These are phyloP conservation scores for Ceratobasidium sp. DNA, from an alignment of 1,284 basidiomycete genomes.

Conservation along the genomic window DNA sequence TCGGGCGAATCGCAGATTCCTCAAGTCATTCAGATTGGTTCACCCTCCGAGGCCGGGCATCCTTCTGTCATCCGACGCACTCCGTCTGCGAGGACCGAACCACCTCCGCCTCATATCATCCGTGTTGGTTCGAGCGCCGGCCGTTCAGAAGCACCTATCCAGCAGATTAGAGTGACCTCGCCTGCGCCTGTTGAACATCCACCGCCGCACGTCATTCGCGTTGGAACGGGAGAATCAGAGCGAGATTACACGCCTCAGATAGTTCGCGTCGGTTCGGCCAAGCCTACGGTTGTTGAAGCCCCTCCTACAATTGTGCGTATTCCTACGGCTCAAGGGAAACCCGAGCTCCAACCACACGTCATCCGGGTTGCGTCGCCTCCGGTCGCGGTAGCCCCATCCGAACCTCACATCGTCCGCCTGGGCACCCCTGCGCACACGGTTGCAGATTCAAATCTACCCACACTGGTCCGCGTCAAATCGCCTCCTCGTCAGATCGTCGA, in stretches of 20 bases:
- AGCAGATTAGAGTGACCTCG: constrained; percentile 23
- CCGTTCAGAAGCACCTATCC: constrained; percentile 6
- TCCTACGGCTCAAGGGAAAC: constrained; percentile 28
- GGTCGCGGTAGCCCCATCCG: constrained; percentile 11
- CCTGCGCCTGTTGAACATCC: background rate
- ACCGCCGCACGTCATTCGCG: constrained; percentile 41
- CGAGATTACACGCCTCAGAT: background rate
- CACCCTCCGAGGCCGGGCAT: background rate
- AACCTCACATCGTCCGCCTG: constrained; percentile 30
- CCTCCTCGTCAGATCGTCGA: constrained; percentile 36
- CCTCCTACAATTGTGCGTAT: constrained; percentile 38
- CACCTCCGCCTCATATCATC: constrained; percentile 28
- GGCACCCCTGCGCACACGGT: constrained; percentile 3
- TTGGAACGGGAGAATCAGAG: background rate
- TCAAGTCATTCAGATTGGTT: constrained; percentile 26
- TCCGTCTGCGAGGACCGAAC: background rate
- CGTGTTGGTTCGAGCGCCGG: constrained; percentile 20
- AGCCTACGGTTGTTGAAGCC: constrained; percentile 13
- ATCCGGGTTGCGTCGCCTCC: constrained; percentile 39
- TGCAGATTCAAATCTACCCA: constrained; percentile 16
- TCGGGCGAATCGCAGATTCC: constrained; percentile 33
- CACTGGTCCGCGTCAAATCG: constrained; percentile 16
- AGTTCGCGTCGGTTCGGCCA: constrained; percentile 28
- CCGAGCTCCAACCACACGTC: constrained; percentile 28
- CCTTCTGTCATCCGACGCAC: background rate